A percentile compares a stretch with the other conserved stretches of the same genome.
These are phyloP conservation scores for Elaphomyces granulatus DNA, from an alignment of 495 filamentous ascomycete genomes.

Conservation along the genomic window DNA sequence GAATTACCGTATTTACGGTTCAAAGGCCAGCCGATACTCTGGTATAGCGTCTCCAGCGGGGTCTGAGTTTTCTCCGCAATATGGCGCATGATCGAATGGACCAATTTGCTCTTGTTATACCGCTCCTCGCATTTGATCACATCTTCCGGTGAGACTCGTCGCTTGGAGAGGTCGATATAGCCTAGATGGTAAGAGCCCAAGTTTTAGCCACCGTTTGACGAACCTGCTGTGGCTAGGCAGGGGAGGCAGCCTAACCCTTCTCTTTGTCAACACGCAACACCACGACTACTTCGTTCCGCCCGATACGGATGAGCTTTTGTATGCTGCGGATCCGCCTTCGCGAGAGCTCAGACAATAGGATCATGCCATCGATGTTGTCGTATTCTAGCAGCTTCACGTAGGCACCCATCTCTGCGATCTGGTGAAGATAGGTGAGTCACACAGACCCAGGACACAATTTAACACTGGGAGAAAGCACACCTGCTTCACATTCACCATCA, in stretches of 20 bases:
- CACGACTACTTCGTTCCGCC: constrained; percentile 94
- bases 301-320: constrained; percentile 96
- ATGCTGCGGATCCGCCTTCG: constrained; percentile 94
- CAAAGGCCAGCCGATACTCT: constrained; percentile 89
- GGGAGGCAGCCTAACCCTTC: constrained; percentile 48
- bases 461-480: constrained; percentile 29
- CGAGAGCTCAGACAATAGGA: constrained; percentile 88
- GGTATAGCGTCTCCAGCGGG: constrained; percentile 84
- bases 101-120: constrained; percentile 99
- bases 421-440: constrained; percentile 1
- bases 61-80: constrained; percentile 93
- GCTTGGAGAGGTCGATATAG: constrained; percentile 98
- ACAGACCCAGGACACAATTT: constrained; percentile 2
- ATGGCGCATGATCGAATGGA: constrained; percentile 94
- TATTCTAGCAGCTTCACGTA: constrained; percentile 99
- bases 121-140: constrained; percentile 96
- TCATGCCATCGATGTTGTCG: constrained; percentile 99
- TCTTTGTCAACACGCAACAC: constrained; percentile 98
- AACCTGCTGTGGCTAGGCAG: not conserved
- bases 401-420: constrained; percentile 99
- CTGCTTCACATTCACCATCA: constrained; percentile 98
- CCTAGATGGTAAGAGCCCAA: constrained; percentile 28
- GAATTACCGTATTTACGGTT: constrained; percentile 96
- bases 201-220: constrained; percentile 16
- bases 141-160: constrained; percentile 92